Percentiles rank a stretch among this genome's conserved stretches.
phyloP scores from a whole-genome alignment of 805 yeast species.

The Pichia cabralensis region DNA sequence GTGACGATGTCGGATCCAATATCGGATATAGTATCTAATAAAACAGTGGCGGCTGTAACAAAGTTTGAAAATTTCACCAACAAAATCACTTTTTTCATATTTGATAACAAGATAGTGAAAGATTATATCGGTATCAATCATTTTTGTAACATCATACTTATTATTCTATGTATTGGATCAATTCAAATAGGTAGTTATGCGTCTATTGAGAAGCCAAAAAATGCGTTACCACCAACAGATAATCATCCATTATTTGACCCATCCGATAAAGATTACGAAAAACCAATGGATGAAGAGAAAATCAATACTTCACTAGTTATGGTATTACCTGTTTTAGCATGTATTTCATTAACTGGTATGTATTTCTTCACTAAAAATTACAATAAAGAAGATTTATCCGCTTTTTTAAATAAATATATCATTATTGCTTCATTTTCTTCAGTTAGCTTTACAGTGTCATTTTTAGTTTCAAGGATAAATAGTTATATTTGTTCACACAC shows the following conservation, averaged over 20 bases:
- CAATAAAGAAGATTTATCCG: constrained; percentile 24
- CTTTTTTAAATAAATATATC: constrained; percentile 28
- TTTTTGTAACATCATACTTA: constrained; percentile 13
- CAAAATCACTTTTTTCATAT: constrained; percentile 14
- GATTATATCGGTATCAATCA: constrained; percentile 9
- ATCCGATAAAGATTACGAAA: constrained; percentile 26
- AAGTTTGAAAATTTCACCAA: not conserved
- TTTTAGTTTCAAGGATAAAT: constrained; percentile 21
- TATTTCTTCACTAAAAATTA: constrained; percentile 28
- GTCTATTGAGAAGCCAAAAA: constrained; percentile 23
- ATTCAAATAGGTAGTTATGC: constrained; percentile 25
- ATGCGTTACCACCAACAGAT: constrained; percentile 25
- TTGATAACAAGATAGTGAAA: constrained; percentile 13
- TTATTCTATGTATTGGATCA: constrained; percentile 19
- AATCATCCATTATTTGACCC: constrained; percentile 33
- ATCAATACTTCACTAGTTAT: constrained; percentile 26
- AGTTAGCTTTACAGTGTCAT: too few species aligned
- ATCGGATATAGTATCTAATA: too few species aligned
- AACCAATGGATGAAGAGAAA: constrained; percentile 7
- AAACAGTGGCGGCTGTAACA: constrained; percentile 3
- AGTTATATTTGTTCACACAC: constrained; percentile 22
- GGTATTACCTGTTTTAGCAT: constrained; percentile 36
- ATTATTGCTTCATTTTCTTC: constrained; percentile 27
- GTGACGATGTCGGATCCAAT: too few species aligned
- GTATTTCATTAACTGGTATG: constrained; percentile 28